Conservation (phyloP, 768 basidiomycete species). For the Glaciozyma antarctica region DNA sequence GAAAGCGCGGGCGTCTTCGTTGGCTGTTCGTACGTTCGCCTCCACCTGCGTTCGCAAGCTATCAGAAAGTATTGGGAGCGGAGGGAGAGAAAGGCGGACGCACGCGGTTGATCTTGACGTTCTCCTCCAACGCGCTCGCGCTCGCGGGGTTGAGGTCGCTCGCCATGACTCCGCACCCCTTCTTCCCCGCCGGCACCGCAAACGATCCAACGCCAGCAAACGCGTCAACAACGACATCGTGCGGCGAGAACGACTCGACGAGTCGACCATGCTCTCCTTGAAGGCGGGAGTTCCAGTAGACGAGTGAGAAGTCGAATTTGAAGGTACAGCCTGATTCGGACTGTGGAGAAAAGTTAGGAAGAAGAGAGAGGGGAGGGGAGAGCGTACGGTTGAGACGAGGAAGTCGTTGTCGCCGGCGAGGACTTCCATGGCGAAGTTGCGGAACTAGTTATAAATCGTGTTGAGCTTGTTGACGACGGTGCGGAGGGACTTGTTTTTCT, state of each 20-base stretch:
- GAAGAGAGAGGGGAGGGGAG: neutral
- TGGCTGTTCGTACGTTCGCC: constrained; percentile 58
- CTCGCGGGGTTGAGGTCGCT: constrained; percentile 93
- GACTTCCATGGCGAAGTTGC: constrained; percentile 94
- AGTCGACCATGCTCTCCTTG: constrained; percentile 84
- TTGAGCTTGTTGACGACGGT: constrained; percentile 96
- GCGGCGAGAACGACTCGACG: constrained; percentile 54
- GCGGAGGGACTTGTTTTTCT: constrained; percentile 70
- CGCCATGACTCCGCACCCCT: constrained; percentile 68
- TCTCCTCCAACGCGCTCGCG: constrained; percentile 61
- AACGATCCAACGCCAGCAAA: constrained; percentile 98
- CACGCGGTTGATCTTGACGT: constrained; percentile 69
- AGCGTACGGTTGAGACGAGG: constrained; percentile 72
- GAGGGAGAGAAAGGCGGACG: constrained; percentile 31
- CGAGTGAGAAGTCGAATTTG: constrained; percentile 84
- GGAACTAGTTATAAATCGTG: constrained; percentile 70
- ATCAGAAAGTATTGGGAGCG: too few relatives aligned
- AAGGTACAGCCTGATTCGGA: constrained; percentile 77
- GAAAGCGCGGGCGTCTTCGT: constrained; percentile 78
- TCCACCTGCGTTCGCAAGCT: constrained; percentile 51
- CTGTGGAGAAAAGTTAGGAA: constrained; percentile 42
- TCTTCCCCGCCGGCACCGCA: constrained; percentile 82
- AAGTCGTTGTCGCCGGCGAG: constrained; percentile 83
- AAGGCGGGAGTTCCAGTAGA: constrained; percentile 97
- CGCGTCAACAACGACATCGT: constrained; percentile 79